Conservation (phyloP, 371 early-diverging fungal genomes). For the Capniomyces stellatus region DNA sequence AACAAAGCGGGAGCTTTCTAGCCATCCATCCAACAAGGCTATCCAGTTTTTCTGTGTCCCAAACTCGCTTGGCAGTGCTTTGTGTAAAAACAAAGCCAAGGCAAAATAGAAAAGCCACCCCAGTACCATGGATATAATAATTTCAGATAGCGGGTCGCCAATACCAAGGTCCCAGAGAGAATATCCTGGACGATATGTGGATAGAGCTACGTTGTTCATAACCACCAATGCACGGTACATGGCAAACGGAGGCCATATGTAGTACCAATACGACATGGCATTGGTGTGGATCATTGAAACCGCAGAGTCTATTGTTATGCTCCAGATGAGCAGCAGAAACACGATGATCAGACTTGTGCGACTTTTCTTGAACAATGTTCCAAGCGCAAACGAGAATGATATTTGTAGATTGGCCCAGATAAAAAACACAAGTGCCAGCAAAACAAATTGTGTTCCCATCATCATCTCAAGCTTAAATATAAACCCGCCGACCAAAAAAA, state of each 20-base stretch:
- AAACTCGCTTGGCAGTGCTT: constrained; percentile 38
- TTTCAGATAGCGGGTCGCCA: constrained; percentile 28
- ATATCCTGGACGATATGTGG: constrained; percentile 18
- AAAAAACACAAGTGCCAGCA: constrained; percentile 37
- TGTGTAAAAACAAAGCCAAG: constrained; percentile 30
- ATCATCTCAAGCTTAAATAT: constrained; percentile 36
- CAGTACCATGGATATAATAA: constrained; percentile 29
- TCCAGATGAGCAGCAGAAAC: constrained; percentile 37
- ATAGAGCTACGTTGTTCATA: constrained; percentile 26
- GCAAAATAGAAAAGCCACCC: constrained; percentile 29
- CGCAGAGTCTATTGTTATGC: constrained; percentile 33
- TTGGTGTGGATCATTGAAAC: constrained; percentile 20
- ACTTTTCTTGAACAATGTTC: constrained; percentile 34
- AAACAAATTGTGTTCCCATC: constrained; percentile 28
- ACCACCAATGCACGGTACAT: constrained; percentile 36
- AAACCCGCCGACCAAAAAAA: constrained; percentile 36
- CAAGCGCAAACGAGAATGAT: constrained; percentile 39
- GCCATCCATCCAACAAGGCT: too few species aligned
- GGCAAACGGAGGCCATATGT: constrained; percentile 54
- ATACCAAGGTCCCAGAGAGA: constrained; percentile 16
- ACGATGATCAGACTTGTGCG: constrained; percentile 32
- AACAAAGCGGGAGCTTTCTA: neutral
- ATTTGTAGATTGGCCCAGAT: constrained; percentile 45
- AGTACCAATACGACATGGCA: constrained; percentile 25
- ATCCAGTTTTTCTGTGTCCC: too few species aligned